Conservation (phyloP, 257 asterid species). For the Knoxia roxburghii region DNA sequence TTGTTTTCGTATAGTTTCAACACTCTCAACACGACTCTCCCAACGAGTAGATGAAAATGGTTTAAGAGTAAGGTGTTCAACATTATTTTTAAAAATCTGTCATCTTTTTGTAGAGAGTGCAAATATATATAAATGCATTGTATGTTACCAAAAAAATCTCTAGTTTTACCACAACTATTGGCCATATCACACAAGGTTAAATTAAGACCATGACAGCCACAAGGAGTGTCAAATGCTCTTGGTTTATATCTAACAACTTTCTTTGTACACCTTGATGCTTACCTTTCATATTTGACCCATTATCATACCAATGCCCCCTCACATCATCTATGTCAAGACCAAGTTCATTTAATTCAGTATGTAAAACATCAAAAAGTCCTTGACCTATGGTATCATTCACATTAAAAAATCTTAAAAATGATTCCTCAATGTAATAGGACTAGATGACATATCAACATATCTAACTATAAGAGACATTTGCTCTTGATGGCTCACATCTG, state of each 20-base stretch:
- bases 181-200: neutral
- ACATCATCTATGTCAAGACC: slow-evolving; percentile 1
- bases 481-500: neutral
- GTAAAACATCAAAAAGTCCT: neutral
- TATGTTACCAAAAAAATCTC: neutral
- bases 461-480: neutral
- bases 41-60: neutral
- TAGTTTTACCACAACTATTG: neutral
- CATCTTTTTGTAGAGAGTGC: neutral
- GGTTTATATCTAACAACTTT: neutral
- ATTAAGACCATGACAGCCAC: neutral
- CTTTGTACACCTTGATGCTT: neutral
- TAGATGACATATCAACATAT: neutral
- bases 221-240: neutral
- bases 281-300: neutral
- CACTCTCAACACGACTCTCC: neutral
- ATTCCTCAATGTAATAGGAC: neutral
- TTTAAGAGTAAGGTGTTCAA: neutral
- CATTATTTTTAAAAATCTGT: neutral
- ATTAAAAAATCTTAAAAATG: neutral
- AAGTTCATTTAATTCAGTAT: neutral
- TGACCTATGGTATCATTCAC: neutral
- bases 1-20: neutral
- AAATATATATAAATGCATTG: neutral
- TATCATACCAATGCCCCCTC: neutral